These are phyloP conservation scores for Epichloe sp. DNA, from an alignment of 2,329 filamentous ascomycete species.

Conservation along the genomic window DNA sequence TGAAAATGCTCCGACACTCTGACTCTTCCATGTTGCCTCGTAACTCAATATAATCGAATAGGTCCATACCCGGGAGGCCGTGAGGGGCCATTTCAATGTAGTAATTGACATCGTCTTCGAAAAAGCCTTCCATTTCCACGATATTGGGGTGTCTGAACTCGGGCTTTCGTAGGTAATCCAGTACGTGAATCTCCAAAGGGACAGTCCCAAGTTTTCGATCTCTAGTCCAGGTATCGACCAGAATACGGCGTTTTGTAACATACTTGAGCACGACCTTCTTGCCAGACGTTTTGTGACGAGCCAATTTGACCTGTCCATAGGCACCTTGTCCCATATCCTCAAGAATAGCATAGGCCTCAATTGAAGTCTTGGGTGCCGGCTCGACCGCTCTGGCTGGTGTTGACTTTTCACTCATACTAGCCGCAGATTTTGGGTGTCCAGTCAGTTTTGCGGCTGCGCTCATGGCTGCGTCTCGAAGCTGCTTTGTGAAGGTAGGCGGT, in stretches of 20 bases:
- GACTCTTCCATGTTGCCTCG: slow-evolving; percentile 91
- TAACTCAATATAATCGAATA: slow-evolving; percentile 97
- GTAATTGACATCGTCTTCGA: slow-evolving; percentile 79
- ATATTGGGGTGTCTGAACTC: slow-evolving; percentile 55
- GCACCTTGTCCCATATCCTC: slow-evolving; percentile 98
- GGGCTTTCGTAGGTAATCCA: slow-evolving; percentile 78
- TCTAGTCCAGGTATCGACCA: slow-evolving; percentile 96
- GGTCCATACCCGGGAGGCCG: slow-evolving; percentile 90
- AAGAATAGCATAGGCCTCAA: slow-evolving; percentile 79
- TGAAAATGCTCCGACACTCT: slow-evolving; percentile 89
- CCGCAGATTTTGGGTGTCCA: slow-evolving; percentile 21
- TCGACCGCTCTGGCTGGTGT: slow-evolving; percentile 23
- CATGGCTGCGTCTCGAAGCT: slow-evolving; percentile 43
- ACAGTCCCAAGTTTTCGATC: slow-evolving; percentile 89
- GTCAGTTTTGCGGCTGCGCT: slow-evolving; percentile 41
- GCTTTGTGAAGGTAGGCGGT: slow-evolving; percentile 37
- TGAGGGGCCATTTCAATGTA: slow-evolving; percentile 98
- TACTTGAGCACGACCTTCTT: slow-evolving; percentile 94
- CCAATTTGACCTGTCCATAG: slow-evolving; percentile 94
- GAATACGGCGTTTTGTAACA: slow-evolving; percentile 89
- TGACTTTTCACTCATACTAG: slow-evolving; percentile 20
- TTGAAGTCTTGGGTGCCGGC: slow-evolving; percentile 57
- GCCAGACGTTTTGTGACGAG: slow-evolving; percentile 65
- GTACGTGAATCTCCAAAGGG: slow-evolving; percentile 89
- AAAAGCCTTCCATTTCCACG: slow-evolving; percentile 61